Percentiles rank a stretch among this genome's conserved stretches.
Evolutionary conservation across 495 filamentous ascomycete genomes (phyloP).

Genomic region (Ramalina peruviana): DNA sequence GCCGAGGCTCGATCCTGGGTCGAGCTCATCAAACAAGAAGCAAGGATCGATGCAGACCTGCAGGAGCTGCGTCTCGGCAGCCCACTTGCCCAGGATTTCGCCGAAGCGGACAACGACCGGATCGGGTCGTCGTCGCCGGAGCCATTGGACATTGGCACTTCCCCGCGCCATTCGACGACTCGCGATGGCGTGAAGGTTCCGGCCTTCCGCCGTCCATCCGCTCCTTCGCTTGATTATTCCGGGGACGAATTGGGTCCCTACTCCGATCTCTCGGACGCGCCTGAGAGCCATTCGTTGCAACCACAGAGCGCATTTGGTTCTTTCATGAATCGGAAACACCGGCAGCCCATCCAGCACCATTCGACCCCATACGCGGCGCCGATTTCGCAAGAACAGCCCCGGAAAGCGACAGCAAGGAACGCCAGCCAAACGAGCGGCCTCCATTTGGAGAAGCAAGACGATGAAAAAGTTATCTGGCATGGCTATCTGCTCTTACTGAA

Average conservation of each 20-base stretch:
- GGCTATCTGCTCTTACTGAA: slow-evolving; percentile 79
- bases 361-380: slow-evolving; percentile 6
- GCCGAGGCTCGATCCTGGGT: slow-evolving; percentile 83
- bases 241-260: slow-evolving; percentile 77
- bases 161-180: slow-evolving; percentile 9
- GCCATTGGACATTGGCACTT: slow-evolving; percentile 23
- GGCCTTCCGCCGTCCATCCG: slow-evolving; percentile 25
- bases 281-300: slow-evolving; percentile 10
- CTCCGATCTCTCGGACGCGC: slow-evolving; percentile 77
- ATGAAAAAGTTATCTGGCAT: slow-evolving; percentile 74
- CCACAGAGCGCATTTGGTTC: slow-evolving; percentile 9
- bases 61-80: slow-evolving; percentile 60
- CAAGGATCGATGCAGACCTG: slow-evolving; percentile 74
- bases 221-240: slow-evolving; percentile 60
- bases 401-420: slow-evolving; percentile 29
- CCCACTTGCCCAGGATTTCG: slow-evolving; percentile 28
- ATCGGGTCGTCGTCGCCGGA: slow-evolving; percentile 53
- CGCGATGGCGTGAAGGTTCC: slow-evolving; percentile 23
- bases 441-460: slow-evolving; percentile 39
- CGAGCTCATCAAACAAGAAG: slow-evolving; percentile 61
- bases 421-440: slow-evolving; percentile 42
- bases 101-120: slow-evolving; percentile 21
- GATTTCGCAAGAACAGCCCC: slow-evolving; percentile 5
- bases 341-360: not conserved
- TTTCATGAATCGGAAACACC: slow-evolving; percentile 2